Evolutionary conservation across 1,139 yeast species (phyloP).

Genomic region (Arxiozyma slooffiae): DNA sequence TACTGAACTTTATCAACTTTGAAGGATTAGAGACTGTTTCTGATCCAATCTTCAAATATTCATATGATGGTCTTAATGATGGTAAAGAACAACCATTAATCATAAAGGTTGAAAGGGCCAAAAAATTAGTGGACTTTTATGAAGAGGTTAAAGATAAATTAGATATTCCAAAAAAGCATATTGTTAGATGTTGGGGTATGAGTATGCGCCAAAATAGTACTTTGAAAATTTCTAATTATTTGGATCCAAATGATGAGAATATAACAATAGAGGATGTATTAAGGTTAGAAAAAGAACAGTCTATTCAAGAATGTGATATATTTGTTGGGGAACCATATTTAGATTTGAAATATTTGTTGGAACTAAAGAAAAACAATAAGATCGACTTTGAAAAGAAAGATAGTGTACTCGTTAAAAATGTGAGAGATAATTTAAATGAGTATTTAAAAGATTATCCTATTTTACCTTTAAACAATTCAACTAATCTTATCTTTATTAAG

Average conservation of each 20-base stretch:
- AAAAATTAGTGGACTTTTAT: conserved; percentile 43
- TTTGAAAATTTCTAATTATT: conserved; percentile 48
- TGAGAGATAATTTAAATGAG: conserved; percentile 14
- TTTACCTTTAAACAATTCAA: conserved; percentile 21
- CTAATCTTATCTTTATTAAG: conserved; percentile 53
- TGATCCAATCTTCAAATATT: conserved; percentile 38
- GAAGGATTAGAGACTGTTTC: conserved; percentile 74
- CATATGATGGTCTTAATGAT: conserved; percentile 40
- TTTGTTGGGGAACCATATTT: conserved; percentile 30
- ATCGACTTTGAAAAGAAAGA: conserved; percentile 10
- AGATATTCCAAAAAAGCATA: conserved; percentile 31
- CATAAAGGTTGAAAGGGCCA: conserved; percentile 50
- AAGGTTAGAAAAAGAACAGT: conserved; percentile 26
- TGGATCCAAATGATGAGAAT: conserved; percentile 30
- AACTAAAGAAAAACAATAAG: conserved; percentile 10
- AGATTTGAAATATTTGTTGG: conserved; percentile 18
- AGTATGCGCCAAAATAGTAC: conserved; percentile 68
- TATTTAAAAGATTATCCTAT: conserved; percentile 5
- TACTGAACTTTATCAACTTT: conserved; percentile 45
- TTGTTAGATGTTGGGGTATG: conserved; percentile 55
- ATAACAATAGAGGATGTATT: conserved; percentile 38
- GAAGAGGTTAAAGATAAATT: conserved; percentile 41
- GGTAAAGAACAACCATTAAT: conserved; percentile 42
- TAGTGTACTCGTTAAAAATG: conserved; percentile 15
- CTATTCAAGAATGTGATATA: conserved; percentile 18